These are phyloP conservation scores for Leishmania turanica DNA, from an alignment of 208 protist genomes.

Conservation along the genomic window DNA sequence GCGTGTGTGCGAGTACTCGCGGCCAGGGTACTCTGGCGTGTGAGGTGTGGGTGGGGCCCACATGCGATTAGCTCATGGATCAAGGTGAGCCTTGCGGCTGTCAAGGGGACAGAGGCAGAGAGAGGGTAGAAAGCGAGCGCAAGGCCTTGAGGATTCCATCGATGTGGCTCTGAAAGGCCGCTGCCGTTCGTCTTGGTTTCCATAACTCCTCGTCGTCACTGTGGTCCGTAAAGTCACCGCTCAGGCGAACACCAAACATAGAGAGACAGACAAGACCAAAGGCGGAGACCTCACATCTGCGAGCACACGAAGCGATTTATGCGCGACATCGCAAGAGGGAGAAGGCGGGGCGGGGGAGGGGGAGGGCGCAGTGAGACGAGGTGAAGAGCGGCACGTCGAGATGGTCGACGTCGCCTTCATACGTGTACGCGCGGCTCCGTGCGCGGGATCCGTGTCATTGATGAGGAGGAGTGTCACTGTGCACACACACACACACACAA, in stretches of 20 bases:
- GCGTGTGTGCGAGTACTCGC: too few species aligned
- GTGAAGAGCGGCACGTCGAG: not conserved
- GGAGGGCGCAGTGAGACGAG: not conserved
- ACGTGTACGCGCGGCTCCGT: not conserved
- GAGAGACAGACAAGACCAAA: not conserved
- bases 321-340: conserved; percentile 3
- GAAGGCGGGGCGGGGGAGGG: not conserved
- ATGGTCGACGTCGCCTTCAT: not conserved
- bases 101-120: not conserved
- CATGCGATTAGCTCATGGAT: not conserved
- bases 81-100: not conserved
- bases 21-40: not conserved
- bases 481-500: not conserved
- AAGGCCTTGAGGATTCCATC: not conserved
- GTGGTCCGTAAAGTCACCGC: not conserved
- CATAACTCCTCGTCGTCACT: not conserved
- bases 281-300: not conserved
- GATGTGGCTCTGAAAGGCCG: not conserved
- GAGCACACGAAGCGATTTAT: not conserved
- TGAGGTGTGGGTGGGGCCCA: not conserved
- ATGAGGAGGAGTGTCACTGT: not conserved
- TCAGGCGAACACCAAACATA: not conserved
- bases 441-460: not conserved
- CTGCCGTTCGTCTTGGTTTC: not conserved
- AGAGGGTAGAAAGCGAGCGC: not conserved